Percentiles rank a stretch among this genome's conserved stretches.
phyloP scores from a whole-genome alignment of 306 rosid genomes.

The Inga oerstediana region DNA sequence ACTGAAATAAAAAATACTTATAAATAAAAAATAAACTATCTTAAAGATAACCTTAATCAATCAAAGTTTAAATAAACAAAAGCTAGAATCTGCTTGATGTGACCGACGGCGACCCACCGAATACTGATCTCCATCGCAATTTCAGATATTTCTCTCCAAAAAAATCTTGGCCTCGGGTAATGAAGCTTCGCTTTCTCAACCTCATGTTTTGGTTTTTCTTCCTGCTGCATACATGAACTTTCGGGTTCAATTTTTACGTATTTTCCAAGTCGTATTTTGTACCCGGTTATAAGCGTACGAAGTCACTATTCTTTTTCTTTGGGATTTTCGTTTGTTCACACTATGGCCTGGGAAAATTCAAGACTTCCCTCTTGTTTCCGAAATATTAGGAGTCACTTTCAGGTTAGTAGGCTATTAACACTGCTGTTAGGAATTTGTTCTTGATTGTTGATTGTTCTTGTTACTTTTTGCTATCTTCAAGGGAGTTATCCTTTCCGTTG shows the following conservation, averaged over 20 bases:
- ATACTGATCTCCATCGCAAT: too few species aligned
- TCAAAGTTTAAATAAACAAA: not conserved
- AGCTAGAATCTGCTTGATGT: not conserved
- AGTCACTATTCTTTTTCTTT: not conserved
- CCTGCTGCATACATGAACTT: conserved; percentile 8
- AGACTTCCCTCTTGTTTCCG: conserved; percentile 52
- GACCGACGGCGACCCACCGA: not conserved
- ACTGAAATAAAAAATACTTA: too few species aligned
- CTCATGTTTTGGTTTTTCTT: not conserved
- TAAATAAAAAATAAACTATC: too few species aligned
- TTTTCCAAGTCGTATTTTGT: not conserved
- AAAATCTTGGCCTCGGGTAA: not conserved
- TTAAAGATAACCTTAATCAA: too few species aligned
- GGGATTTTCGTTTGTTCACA: conserved; percentile 27
- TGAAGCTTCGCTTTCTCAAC: not conserved
- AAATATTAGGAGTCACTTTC: conserved; percentile 41
- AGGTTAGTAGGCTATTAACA: conserved; percentile 48
- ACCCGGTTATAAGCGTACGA: not conserved
- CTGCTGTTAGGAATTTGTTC: not conserved
- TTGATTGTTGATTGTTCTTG: not conserved
- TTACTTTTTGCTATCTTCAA: not conserved
- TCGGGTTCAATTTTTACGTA: not conserved
- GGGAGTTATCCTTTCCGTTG: not conserved
- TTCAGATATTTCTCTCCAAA: not conserved
- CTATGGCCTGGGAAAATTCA: conserved; percentile 65